Conservation (phyloP, 2,329 filamentous ascomycete species). For the Cytospora mali region DNA sequence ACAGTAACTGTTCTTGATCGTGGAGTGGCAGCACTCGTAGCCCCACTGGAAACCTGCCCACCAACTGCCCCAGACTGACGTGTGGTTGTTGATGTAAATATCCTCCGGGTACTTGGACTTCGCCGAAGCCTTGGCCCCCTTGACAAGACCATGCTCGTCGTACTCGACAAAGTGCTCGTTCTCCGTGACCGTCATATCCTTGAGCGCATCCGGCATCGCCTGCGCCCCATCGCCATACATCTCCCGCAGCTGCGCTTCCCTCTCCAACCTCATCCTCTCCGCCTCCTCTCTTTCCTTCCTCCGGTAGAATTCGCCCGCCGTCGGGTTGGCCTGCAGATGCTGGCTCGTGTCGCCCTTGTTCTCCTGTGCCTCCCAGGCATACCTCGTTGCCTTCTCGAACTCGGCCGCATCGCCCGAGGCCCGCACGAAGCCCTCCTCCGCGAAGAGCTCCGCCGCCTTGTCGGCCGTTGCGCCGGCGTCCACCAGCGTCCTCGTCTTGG, state of each 20-base stretch:
- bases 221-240: slow-evolving; percentile 74
- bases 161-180: slow-evolving; percentile 92
- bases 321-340: slow-evolving; percentile 95
- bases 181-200: slow-evolving; percentile 71
- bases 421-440: slow-evolving; percentile 89
- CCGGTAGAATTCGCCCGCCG: slow-evolving; percentile 81
- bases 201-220: slow-evolving; percentile 61
- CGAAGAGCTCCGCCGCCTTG: slow-evolving; percentile 78
- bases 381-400: slow-evolving; percentile 85
- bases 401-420: slow-evolving; percentile 89
- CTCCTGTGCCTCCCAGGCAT: slow-evolving; percentile 96
- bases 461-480: slow-evolving; percentile 80
- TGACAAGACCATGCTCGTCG: slow-evolving; percentile 85
- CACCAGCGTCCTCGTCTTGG: slow-evolving; percentile 90
- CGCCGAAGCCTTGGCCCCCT: slow-evolving; percentile 76
- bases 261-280: slow-evolving; percentile 67
- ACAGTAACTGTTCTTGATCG: slow-evolving; percentile 95
- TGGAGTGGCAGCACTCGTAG: slow-evolving; percentile 92
- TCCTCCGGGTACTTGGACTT: slow-evolving; percentile 95
- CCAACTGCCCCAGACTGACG: slow-evolving; percentile 93
- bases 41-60: slow-evolving; percentile 96
- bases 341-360: slow-evolving; percentile 74
- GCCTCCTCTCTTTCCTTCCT: slow-evolving; percentile 78
- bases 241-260: slow-evolving; percentile 71
- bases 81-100: slow-evolving; percentile 86